Evolutionary conservation across 1,139 yeast species (phyloP), one percentile per base, ranked within the genome.

Genomic region (Pichia sp.): DNA sequence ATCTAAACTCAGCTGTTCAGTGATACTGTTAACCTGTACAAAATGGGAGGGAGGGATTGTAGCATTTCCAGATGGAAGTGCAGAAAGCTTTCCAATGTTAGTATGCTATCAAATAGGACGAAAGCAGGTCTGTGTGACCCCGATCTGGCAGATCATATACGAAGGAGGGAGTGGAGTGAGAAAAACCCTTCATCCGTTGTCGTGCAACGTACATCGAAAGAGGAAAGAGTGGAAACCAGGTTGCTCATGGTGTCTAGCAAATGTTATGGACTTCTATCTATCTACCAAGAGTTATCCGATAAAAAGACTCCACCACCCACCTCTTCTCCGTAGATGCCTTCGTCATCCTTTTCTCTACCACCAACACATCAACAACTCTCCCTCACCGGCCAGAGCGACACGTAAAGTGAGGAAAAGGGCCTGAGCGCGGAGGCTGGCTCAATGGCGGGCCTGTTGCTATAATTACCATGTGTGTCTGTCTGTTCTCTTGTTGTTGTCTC

Each of bases 1-100:
- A 13, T 56, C 59, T 19, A 54, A 72, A 68, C 60, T 76, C 67
- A 54, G 26, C 22, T 53, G 48, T 36, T 53, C 58, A 31, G 49
- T 36, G 10, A 56, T 45, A 7, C 40, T 26, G 13, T 46, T 46
- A 7, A 54, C 7, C 54, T 51, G 46, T 37, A 28, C 3, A 7
- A 41, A 30, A 44, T n/a, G n/a, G n/a, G n/a, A n/a, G n/a, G n/a
- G n/a, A n/a, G n/a, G n/a, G n/a, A 22, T 30, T 12, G 34, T 9
- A 23, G 19, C 16, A 18, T 7, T 7, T 13, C 7, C 39, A 34
- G 12, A 34, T n/a, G n/a, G n/a, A n/a, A n/a, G n/a, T n/a, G n/a
- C n/a, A n/a, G n/a, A n/a, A n/a, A n/a, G 19, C 19, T 34, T 9
- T 41, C 22, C 10, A 25, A 16, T 30, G 52, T 54, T 53, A 50